Evolutionary conservation across 1,284 basidiomycete species (phyloP).

Genomic region (Puccinia polysora): DNA sequence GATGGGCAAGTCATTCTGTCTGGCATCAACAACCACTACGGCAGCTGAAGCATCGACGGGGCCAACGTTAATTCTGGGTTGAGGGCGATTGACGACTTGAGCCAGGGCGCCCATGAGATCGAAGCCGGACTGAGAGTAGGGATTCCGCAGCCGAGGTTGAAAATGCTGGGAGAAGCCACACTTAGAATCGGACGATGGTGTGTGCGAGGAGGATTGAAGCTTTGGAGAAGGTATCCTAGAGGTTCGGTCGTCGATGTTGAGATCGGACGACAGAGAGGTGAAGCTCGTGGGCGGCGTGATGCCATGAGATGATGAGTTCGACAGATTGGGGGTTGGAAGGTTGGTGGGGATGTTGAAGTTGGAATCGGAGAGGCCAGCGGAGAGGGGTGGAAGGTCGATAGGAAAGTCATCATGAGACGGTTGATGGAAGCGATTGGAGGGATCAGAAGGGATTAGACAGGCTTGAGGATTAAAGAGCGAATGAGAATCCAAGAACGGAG

Average conservation of each 20-base stretch:
- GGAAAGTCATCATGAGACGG: constrained; percentile 14
- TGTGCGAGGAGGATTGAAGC: background rate
- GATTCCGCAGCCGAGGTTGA: constrained; percentile 47
- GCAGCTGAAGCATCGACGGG: constrained; percentile 86
- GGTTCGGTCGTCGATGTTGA: background rate
- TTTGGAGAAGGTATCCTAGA: background rate
- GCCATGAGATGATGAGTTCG: constrained; percentile 40
- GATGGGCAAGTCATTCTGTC: constrained; percentile 73
- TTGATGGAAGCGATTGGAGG: constrained; percentile 44
- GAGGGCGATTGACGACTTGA: constrained; percentile 68
- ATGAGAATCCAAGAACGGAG: constrained; percentile 43
- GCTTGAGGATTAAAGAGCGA: no score
- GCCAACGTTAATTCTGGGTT: constrained; percentile 73
- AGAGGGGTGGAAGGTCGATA: background rate
- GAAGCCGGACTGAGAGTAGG: constrained; percentile 83
- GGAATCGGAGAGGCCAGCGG: background rate
- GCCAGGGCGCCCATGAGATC: constrained; percentile 78
- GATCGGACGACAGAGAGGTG: constrained; percentile 1
- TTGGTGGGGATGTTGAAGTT: background rate
- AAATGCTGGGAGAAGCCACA: constrained; percentile 43
- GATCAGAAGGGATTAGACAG: constrained; percentile 32
- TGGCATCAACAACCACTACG: constrained; percentile 79
- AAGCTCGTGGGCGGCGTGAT: constrained; percentile 5
- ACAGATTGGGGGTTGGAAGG: constrained; percentile 46
- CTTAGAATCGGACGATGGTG: constrained; percentile 9